Base-by-base conservation (phyloP, 441 rosid species). In the Capsella rubella region DNA sequence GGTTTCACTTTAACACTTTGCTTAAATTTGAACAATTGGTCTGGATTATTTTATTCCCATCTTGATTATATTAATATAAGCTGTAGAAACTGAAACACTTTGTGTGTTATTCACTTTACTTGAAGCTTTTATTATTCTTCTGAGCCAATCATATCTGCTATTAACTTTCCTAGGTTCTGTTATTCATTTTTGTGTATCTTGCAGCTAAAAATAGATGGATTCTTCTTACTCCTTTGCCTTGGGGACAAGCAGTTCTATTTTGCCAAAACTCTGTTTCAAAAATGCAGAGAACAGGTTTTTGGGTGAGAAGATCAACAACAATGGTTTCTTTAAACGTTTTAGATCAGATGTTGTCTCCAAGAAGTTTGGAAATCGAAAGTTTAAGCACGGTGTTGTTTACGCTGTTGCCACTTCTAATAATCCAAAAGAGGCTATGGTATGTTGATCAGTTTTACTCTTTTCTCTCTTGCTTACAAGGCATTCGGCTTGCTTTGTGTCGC, bases 381-480 rank as follows among this genome's bases (percentile, higher is more conserved):
- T 73, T 78, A 87, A 79, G 62, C 80, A 83, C 2, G 83, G 85
- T 35, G 15, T 64, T 63, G 78, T 83, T 69, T 76, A 28, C 49
- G 79, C 87, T 56, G 75, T 91, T 76, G 78, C 87, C 54, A 91
- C 92, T 64, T 89, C 97, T 42, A 69, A 81, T 52, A 81, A 73
- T 73, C 76, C 82, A 52, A 74, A 72, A 55, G 93, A 85, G 31
- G 51, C 87, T 63, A 69, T 87, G 87, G 97, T 89, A 75, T 79
- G 87, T 69, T 50, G 14, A 68, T 39, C 18, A 66, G 5, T 57
- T 57, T 45, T 32, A 67, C 68, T 74, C 45, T 28, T 39, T 47
- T 11, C 54, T 65, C 71, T 46, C 45, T 40, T 37, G 53, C 75
- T 49, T 27, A 10, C 6, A 60, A 9, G 37, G 21, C 60, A 60